Conservation (phyloP, 2,329 filamentous ascomycete genomes). For the Xylaria sp. region DNA sequence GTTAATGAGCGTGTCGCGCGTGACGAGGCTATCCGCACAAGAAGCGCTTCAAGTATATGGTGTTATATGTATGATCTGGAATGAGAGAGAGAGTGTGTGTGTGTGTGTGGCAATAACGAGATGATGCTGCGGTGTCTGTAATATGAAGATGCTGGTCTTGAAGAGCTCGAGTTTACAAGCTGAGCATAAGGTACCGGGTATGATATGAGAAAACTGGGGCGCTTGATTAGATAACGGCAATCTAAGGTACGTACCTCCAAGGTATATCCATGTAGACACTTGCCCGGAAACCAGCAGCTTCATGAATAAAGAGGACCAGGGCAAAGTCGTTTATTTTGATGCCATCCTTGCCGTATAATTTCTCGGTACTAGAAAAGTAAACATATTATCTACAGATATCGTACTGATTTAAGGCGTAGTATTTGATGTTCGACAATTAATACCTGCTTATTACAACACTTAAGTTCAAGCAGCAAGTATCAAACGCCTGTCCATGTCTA, state of each 20-base stretch:
- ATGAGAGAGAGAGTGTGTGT: no score
- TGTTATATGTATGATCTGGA: background rate
- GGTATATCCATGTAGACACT: background rate
- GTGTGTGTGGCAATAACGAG: background rate
- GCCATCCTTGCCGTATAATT: no score
- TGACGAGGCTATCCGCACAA: background rate
- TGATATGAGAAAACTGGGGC: constrained; percentile 8
- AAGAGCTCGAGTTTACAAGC: background rate
- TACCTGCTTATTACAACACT: no score
- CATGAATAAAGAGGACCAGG: no score
- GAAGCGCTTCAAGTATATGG: background rate
- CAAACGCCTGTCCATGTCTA: background rate
- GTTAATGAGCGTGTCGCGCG: background rate
- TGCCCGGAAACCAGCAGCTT: no score
- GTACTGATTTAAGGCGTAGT: background rate
- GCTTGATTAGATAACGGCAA: constrained; percentile 18
- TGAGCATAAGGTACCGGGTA: background rate
- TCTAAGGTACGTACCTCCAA: background rate
- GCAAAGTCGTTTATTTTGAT: no score
- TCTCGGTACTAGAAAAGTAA: no score
- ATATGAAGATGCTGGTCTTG: background rate
- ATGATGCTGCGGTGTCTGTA: background rate
- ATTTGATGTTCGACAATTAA: background rate
- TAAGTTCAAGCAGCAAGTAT: background rate
- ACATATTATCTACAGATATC: no score